Evolutionary conservation across 352 stramenopile species (phyloP).

Genomic region (Phytophthora litchii): DNA sequence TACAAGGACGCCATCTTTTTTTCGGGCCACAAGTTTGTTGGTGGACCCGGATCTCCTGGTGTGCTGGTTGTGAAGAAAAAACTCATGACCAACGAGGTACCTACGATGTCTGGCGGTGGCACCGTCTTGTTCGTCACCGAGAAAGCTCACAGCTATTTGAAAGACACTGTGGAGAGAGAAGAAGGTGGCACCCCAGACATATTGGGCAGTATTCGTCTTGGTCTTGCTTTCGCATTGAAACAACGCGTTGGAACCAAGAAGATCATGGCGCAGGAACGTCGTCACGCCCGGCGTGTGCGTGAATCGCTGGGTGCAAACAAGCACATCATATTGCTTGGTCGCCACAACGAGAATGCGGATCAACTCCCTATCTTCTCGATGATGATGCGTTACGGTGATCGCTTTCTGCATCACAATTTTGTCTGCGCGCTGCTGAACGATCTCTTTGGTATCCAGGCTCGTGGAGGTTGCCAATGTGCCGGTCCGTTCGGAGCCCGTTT

Average conservation of each 20-base stretch:
- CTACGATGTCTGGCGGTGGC: constrained; percentile 57
- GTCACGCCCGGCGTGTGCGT: constrained; percentile 45
- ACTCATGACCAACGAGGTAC: constrained; percentile 61
- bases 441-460: constrained; percentile 94
- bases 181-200: constrained; percentile 97
- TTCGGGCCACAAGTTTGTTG: constrained; percentile 97
- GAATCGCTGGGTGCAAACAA: constrained; percentile 50
- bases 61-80: constrained; percentile 96
- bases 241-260: constrained; percentile 52
- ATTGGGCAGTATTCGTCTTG: constrained; percentile 92
- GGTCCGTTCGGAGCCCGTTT: constrained; percentile 94
- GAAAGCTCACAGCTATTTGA: constrained; percentile 65
- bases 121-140: constrained; percentile 70
- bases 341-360: constrained; percentile 37
- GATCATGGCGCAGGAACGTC: constrained; percentile 63
- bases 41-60: constrained; percentile 91
- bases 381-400: constrained; percentile 85
- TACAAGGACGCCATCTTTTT: constrained; percentile 96
- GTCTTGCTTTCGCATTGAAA: constrained; percentile 94
- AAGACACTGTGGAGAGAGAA: constrained; percentile 87
- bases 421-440: constrained; percentile 98
- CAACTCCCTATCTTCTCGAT: constrained; percentile 96
- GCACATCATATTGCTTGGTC: constrained; percentile 89
- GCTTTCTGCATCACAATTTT: constrained; percentile 99
- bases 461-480: constrained; percentile 81